Conservation (phyloP, 2,329 filamentous ascomycete species). For the Anisogramma anomala region DNA sequence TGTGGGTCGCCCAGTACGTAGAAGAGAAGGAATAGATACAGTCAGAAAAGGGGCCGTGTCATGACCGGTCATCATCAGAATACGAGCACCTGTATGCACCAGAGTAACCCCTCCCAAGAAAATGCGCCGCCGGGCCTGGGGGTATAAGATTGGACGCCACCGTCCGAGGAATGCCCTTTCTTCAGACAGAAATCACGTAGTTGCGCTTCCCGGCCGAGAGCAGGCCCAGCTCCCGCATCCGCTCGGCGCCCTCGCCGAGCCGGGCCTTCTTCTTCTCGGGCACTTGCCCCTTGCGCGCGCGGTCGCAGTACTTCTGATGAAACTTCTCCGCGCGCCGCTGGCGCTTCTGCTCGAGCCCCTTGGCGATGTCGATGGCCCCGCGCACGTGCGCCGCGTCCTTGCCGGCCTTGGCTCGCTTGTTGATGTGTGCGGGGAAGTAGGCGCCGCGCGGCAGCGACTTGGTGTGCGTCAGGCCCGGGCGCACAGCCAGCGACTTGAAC, state of each 20-base stretch:
- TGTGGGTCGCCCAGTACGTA: too few relatives aligned
- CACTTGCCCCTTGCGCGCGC: conserved; percentile 57
- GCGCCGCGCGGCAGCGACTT: conserved; percentile 77
- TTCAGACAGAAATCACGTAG: conserved; percentile 64
- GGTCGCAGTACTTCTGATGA: conserved; percentile 78
- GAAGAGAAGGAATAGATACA: too few relatives aligned
- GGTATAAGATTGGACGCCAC: background rate
- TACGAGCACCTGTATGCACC: conserved; percentile 2
- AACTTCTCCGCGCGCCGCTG: conserved; percentile 89
- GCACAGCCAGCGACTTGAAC: conserved; percentile 37
- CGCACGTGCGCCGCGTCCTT: conserved; percentile 55
- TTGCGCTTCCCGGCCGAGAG: conserved; percentile 78
- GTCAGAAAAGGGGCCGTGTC: conserved; percentile 14
- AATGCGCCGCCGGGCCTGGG: conserved; percentile 15
- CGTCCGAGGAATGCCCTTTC: conserved; percentile 8
- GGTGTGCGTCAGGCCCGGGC: conserved; percentile 62
- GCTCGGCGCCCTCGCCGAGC: conserved; percentile 79
- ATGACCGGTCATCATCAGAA: conserved; percentile 16
- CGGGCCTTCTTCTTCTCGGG: conserved; percentile 50
- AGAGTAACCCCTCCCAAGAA: conserved; percentile 8
- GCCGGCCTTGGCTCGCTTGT: conserved; percentile 22
- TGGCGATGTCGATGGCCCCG: conserved; percentile 95
- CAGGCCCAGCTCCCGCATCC: conserved; percentile 86
- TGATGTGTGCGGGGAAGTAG: conserved; percentile 51
- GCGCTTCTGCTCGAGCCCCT: conserved; percentile 87